Conservation (phyloP, 1,284 basidiomycete genomes). For the Cutaneotrichosporon sp. region DNA sequence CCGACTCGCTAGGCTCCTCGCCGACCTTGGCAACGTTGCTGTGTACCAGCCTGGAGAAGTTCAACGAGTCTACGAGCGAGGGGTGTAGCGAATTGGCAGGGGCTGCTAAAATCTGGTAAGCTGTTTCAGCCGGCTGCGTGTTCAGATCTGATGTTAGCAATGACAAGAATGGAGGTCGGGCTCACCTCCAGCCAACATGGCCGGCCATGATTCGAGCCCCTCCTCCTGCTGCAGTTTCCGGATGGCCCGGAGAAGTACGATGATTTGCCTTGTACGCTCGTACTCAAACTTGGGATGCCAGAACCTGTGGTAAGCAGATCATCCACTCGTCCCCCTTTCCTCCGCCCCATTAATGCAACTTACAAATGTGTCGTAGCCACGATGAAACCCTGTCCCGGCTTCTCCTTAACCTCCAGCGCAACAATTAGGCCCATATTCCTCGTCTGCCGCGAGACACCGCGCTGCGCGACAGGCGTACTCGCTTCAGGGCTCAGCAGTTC, state of each 20-base stretch:
- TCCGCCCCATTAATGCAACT: neutral
- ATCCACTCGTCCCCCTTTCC: too few relatives aligned
- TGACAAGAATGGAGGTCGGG: neutral
- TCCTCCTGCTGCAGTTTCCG: constrained; percentile 57
- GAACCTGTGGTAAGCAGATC: constrained; percentile 55
- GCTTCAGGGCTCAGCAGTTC: constrained; percentile 11
- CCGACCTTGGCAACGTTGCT: constrained; percentile 60
- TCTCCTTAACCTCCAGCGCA: constrained; percentile 55
- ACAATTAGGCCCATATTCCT: constrained; percentile 76
- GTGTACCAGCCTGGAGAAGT: constrained; percentile 73
- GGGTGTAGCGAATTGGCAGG: constrained; percentile 58
- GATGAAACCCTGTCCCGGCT: constrained; percentile 51
- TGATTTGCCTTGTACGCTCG: constrained; percentile 67
- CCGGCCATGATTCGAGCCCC: constrained; percentile 60
- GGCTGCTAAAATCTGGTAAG: constrained; percentile 68
- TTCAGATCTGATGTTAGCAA: constrained; percentile 70
- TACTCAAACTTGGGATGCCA: constrained; percentile 93
- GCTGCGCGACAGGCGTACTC: constrained; percentile 2
- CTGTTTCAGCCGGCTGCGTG: constrained; percentile 76
- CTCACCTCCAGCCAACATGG: constrained; percentile 75
- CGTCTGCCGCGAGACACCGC: constrained; percentile 66
- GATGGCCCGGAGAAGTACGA: constrained; percentile 62
- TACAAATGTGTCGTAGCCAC: constrained; percentile 62
- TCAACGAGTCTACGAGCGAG: constrained; percentile 57
- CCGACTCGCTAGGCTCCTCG: constrained; percentile 27